These are phyloP conservation scores for Sarocladium kiliense DNA, from an alignment of 2,329 filamentous ascomycete species.

Conservation along the genomic window DNA sequence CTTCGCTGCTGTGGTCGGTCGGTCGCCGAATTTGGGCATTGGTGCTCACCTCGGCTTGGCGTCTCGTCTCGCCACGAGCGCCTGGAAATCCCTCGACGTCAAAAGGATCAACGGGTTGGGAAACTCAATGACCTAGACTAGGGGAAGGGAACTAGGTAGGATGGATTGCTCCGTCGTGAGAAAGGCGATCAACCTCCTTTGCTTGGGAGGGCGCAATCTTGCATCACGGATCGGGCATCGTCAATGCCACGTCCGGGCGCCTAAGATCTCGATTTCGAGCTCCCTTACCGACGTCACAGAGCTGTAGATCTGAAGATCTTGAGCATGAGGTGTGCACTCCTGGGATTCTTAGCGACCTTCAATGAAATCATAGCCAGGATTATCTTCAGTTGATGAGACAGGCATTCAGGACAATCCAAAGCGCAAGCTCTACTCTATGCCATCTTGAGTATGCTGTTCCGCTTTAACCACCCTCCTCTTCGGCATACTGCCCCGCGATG, in stretches of 20 bases:
- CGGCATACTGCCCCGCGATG: slow-evolving; percentile 1
- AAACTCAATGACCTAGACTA: too few relatives aligned
- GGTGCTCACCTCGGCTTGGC: background rate
- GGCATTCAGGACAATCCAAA: background rate
- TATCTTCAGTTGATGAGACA: background rate
- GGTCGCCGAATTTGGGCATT: background rate
- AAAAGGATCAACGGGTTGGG: background rate
- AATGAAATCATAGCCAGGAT: background rate
- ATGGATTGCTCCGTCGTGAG: background rate
- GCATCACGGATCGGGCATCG: too few relatives aligned
- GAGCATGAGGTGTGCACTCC: background rate
- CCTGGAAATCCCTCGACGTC: background rate
- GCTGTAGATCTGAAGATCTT: background rate
- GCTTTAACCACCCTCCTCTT: background rate
- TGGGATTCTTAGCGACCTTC: background rate
- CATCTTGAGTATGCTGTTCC: background rate
- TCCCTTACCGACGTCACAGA: slow-evolving; percentile 7
- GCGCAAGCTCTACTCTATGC: background rate
- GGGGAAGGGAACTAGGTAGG: background rate
- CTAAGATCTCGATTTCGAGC: too few relatives aligned
- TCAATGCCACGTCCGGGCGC: too few relatives aligned
- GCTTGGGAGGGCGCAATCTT: too few relatives aligned
- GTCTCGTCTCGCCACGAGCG: background rate
- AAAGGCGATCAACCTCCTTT: background rate
- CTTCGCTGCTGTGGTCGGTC: background rate